These are phyloP conservation scores for Lathyrus sativus DNA, from an alignment of 306 rosid genomes.

Conservation along the genomic window DNA sequence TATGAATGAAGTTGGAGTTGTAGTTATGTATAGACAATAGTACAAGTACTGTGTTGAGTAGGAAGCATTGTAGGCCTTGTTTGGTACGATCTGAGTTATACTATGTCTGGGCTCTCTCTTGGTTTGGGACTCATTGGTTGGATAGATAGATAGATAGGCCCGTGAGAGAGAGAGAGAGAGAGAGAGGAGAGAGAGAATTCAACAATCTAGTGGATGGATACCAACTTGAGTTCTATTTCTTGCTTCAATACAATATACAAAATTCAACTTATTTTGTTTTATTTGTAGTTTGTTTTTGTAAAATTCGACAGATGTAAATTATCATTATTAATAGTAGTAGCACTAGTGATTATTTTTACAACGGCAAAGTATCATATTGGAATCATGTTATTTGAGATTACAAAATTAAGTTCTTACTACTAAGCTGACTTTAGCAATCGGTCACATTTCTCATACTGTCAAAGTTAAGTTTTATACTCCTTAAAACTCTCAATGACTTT, in stretches of 20 bases:
- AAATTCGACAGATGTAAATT: too few species aligned
- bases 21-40: neutral
- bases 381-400: too few species aligned
- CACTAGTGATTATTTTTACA: too few species aligned
- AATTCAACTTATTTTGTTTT: neutral
- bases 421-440: too few species aligned
- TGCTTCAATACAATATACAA: neutral
- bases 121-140: neutral
- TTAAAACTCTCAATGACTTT: too few species aligned
- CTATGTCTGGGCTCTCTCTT: slow-evolving; percentile 24
- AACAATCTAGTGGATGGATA: slow-evolving; percentile 31
- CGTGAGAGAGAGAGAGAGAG: slow-evolving; percentile 32
- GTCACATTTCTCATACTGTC: too few species aligned
- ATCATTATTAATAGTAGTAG: too few species aligned
- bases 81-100: slow-evolving; percentile 42
- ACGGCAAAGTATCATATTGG: too few species aligned
- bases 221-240: slow-evolving; percentile 1
- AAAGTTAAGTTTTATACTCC: too few species aligned
- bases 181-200: slow-evolving; percentile 33
- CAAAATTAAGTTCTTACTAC: too few species aligned
- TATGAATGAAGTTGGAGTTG: slow-evolving; percentile 1
- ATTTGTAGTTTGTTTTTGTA: too few species aligned
- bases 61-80: slow-evolving; percentile 21
- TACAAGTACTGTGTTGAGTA: neutral
- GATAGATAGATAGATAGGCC: neutral